Percentiles rank a stretch among this genome's conserved stretches.
phyloP scores from a whole-genome alignment of 768 basidiomycete species.

The Saitozyma sp. region DNA sequence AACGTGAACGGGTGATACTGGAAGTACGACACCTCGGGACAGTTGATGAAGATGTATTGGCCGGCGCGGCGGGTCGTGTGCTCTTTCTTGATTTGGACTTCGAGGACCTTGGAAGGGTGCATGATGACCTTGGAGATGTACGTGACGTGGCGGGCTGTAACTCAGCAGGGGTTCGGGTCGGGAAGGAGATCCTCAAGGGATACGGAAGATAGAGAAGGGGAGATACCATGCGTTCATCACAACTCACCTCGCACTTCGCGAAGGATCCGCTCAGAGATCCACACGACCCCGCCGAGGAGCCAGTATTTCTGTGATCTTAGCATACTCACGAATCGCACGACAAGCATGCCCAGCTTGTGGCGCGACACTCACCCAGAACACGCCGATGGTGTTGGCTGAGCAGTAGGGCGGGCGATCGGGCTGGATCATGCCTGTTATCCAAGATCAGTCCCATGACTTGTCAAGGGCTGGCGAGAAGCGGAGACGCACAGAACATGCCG shows the following conservation, averaged over 20 bases:
- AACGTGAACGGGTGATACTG: slow-evolving; percentile 98
- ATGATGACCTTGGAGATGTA: slow-evolving; percentile 85
- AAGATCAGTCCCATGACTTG: not conserved
- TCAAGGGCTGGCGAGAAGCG: not conserved
- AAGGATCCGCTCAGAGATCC: slow-evolving; percentile 81
- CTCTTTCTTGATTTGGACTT: slow-evolving; percentile 97
- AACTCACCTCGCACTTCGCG: slow-evolving; percentile 70
- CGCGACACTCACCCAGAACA: slow-evolving; percentile 80
- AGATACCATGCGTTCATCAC: too few species aligned
- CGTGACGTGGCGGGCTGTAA: slow-evolving; percentile 74
- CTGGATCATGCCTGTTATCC: slow-evolving; percentile 53
- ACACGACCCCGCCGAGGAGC: slow-evolving; percentile 60
- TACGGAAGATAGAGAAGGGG: too few species aligned
- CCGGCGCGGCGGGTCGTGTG: slow-evolving; percentile 78
- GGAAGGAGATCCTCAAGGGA: not conserved
- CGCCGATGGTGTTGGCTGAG: slow-evolving; percentile 78
- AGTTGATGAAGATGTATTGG: slow-evolving; percentile 80
- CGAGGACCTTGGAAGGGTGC: slow-evolving; percentile 90
- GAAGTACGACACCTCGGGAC: slow-evolving; percentile 89
- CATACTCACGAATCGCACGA: not conserved
- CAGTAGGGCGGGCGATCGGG: slow-evolving; percentile 87
- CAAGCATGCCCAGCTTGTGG: not conserved
- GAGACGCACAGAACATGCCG: slow-evolving; percentile 69
- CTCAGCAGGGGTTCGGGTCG: not conserved
- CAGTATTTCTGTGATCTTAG: slow-evolving; percentile 48